Conservation (phyloP, 208 protist genomes). For the Trypanosoma melophagium region DNA sequence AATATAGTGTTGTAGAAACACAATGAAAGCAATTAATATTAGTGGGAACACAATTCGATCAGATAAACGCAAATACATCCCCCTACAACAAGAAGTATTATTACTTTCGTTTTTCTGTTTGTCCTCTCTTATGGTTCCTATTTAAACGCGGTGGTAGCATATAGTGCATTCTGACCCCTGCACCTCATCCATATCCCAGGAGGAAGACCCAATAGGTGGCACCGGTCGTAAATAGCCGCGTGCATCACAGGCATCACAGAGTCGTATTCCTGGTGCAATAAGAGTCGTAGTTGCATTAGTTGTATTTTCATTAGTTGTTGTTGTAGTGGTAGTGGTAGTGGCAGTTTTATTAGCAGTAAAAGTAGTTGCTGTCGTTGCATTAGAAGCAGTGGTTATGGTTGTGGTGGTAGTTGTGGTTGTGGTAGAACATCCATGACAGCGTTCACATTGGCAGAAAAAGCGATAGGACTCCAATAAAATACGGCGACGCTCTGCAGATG, state of each 20-base stretch:
- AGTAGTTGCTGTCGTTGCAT: too few species aligned
- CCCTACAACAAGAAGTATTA: background rate
- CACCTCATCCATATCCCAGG: constrained; percentile 12
- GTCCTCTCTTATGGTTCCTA: too few species aligned
- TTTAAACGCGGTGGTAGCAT: constrained; percentile 7
- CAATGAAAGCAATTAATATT: constrained; percentile 16
- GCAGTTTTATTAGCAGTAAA: too few species aligned
- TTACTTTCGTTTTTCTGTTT: too few species aligned
- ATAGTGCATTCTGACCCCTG: constrained; percentile 24
- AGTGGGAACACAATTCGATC: constrained; percentile 4
- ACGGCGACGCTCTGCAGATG: constrained; percentile 55
- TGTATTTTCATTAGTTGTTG: background rate
- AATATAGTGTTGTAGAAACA: background rate
- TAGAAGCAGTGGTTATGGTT: too few species aligned
- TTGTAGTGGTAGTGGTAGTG: too few species aligned
- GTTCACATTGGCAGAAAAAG: constrained; percentile 68
- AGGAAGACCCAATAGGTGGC: background rate
- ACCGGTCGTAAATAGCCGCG: constrained; percentile 59
- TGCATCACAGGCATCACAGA: constrained; percentile 46
- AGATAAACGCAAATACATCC: background rate
- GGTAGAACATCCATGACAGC: constrained; percentile 39
- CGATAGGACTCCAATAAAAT: constrained; percentile 54
- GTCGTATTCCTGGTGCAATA: constrained; percentile 17
- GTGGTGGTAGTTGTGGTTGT: background rate
- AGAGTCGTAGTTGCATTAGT: background rate